These are phyloP conservation scores for Mucor lusitanicus DNA, from an alignment of 371 early-diverging fungal genomes.

Conservation along the genomic window DNA sequence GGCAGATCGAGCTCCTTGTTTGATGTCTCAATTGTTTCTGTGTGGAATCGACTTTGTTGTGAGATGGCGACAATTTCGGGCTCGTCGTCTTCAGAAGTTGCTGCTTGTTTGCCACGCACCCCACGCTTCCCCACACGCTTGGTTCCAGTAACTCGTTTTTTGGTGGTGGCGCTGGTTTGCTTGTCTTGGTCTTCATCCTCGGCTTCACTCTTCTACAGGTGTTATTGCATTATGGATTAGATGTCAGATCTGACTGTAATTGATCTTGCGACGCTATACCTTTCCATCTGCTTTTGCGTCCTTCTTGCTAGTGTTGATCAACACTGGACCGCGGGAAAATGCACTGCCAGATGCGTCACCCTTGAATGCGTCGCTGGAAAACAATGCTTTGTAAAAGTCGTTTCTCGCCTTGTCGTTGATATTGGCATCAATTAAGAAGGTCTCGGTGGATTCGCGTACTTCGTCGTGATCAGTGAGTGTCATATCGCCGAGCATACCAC, in stretches of 20 bases:
- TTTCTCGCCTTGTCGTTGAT: slow-evolving; percentile 46
- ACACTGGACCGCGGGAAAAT: not conserved
- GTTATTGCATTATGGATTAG: not conserved
- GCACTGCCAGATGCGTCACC: not conserved
- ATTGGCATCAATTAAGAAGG: slow-evolving; percentile 67
- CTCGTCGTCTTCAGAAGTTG: slow-evolving; percentile 12
- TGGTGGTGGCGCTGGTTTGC: not conserved
- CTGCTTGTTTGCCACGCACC: slow-evolving; percentile 6
- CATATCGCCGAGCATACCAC: slow-evolving; percentile 45
- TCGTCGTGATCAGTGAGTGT: slow-evolving; percentile 32
- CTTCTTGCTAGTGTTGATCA: not conserved
- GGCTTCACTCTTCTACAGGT: not conserved
- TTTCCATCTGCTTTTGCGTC: not conserved
- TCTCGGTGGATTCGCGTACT: slow-evolving; percentile 66
- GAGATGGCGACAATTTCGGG: slow-evolving; percentile 73
- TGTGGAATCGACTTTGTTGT: slow-evolving; percentile 87
- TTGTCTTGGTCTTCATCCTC: not conserved
- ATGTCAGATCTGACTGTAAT: not conserved
- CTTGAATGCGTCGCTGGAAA: slow-evolving; percentile 2
- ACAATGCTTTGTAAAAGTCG: slow-evolving; percentile 39
- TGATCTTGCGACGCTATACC: not conserved
- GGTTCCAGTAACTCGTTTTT: not conserved
- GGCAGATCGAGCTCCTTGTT: slow-evolving; percentile 66
- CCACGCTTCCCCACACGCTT: slow-evolving; percentile 11
- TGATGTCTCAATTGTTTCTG: slow-evolving; percentile 74